phyloP scores from a whole-genome alignment of 169 alveolate species.

The Theileria orientalis region DNA sequence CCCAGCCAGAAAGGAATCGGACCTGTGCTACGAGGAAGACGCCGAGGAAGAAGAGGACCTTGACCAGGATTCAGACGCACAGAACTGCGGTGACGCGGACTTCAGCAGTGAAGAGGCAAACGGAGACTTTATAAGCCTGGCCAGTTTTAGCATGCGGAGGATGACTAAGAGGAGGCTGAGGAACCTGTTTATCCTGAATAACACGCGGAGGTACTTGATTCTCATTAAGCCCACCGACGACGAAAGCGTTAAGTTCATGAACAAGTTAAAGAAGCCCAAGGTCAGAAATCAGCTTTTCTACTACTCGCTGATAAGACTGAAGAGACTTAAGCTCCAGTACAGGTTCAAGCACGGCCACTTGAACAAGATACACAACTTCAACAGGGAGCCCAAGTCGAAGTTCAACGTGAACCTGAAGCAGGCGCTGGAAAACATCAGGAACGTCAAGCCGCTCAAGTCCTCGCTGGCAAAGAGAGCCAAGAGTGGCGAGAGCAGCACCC shows the following conservation, averaged over 20 bases:
- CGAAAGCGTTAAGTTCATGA: background rate
- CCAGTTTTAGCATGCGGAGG: background rate
- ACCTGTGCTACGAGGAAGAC: too few species aligned
- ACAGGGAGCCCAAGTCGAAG: background rate
- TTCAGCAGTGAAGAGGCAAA: background rate
- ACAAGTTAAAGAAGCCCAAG: background rate
- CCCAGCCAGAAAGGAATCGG: background rate
- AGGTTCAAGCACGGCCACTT: background rate
- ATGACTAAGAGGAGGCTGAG: background rate
- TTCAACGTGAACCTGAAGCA: slow-evolving; percentile 5
- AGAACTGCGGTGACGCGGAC: background rate
- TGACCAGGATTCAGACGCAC: background rate
- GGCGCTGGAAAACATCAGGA: slow-evolving; percentile 19
- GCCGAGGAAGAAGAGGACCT: too few species aligned
- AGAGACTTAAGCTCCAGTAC: slow-evolving; percentile 7
- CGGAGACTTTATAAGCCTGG: background rate
- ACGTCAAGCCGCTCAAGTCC: slow-evolving; percentile 3
- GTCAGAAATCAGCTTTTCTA: slow-evolving; percentile 15
- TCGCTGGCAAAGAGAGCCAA: slow-evolving; percentile 5
- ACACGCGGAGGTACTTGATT: background rate
- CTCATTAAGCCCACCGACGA: background rate
- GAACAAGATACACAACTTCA: slow-evolving; percentile 5
- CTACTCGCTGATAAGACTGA: slow-evolving; percentile 6
- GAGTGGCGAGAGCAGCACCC: background rate
- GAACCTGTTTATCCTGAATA: background rate